These are phyloP conservation scores for Trichosanthes truncata DNA, from an alignment of 306 rosid species.

Conservation along the genomic window DNA sequence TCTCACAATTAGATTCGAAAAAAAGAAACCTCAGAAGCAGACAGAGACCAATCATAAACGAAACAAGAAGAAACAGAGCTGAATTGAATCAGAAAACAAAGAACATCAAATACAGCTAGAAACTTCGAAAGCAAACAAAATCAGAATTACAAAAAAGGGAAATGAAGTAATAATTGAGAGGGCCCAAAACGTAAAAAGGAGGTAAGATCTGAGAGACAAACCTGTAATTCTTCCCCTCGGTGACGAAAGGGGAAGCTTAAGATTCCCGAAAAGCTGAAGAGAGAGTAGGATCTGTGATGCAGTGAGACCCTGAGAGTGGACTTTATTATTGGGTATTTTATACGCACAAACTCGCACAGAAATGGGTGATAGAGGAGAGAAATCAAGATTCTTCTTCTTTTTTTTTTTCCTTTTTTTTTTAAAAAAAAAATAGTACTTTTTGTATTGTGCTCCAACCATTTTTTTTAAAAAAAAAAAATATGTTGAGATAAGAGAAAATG, in stretches of 20 bases:
- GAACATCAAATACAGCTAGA: not conserved
- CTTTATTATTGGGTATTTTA: not conserved
- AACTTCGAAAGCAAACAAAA: not conserved
- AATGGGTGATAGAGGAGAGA: not conserved
- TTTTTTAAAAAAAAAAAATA: not conserved
- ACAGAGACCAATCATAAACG: not conserved
- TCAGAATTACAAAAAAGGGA: not conserved
- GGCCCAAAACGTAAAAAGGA: not conserved
- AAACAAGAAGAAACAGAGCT: not conserved
- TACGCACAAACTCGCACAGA: not conserved
- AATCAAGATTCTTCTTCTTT: not conserved
- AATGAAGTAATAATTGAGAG: not conserved
- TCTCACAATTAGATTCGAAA: not conserved
- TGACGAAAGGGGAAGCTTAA: constrained; percentile 2
- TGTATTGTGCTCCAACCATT: not conserved
- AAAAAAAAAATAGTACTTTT: not conserved
- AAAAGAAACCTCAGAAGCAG: not conserved
- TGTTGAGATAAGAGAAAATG: not conserved
- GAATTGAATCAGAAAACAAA: constrained; percentile 1
- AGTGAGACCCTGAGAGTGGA: constrained; percentile 9
- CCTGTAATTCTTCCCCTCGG: constrained; percentile 7
- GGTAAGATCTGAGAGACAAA: constrained; percentile 11
- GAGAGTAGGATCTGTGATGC: not conserved
- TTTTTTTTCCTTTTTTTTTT: not conserved
- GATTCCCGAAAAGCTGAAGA: not conserved